A percentile compares a stretch with the other conserved stretches of the same genome.
Evolutionary conservation across 305 asterid species (phyloP).

Genomic region (Coffea humblotiana): DNA sequence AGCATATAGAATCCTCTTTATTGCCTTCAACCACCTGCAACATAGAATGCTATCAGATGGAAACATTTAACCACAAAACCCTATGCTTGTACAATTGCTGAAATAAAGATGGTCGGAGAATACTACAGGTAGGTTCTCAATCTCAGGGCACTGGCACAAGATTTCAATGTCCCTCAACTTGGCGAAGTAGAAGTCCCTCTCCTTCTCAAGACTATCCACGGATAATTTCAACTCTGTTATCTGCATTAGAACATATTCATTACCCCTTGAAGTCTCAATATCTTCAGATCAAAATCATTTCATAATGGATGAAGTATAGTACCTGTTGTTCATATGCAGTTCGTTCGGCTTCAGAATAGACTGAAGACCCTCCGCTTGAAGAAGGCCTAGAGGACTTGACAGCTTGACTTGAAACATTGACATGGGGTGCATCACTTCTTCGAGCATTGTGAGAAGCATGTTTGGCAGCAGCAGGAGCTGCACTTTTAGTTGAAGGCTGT

Average conservation of each 20-base stretch:
- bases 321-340: constrained; percentile 72
- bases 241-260: constrained; percentile 40
- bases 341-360: constrained; percentile 53
- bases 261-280: constrained; percentile 10
- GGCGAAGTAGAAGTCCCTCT: constrained; percentile 87
- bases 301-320: constrained; percentile 2
- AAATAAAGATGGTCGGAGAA: neutral
- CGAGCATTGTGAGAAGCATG: constrained; percentile 50
- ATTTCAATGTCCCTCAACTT: constrained; percentile 88
- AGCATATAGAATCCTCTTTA: constrained; percentile 67
- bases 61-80: neutral
- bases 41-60: constrained; percentile 3
- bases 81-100: neutral
- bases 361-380: constrained; percentile 68
- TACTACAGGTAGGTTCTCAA: constrained; percentile 62
- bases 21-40: constrained; percentile 67
- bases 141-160: constrained; percentile 70
- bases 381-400: constrained; percentile 67
- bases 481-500: constrained; percentile 52
- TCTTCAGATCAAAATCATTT: constrained; percentile 1
- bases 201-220: constrained; percentile 83
- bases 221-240: constrained; percentile 78
- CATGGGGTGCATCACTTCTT: constrained; percentile 47
- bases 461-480: constrained; percentile 47
- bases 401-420: constrained; percentile 41